phyloP scores from a whole-genome alignment of 257 asterid species.

The Gentiana macrophylla region DNA sequence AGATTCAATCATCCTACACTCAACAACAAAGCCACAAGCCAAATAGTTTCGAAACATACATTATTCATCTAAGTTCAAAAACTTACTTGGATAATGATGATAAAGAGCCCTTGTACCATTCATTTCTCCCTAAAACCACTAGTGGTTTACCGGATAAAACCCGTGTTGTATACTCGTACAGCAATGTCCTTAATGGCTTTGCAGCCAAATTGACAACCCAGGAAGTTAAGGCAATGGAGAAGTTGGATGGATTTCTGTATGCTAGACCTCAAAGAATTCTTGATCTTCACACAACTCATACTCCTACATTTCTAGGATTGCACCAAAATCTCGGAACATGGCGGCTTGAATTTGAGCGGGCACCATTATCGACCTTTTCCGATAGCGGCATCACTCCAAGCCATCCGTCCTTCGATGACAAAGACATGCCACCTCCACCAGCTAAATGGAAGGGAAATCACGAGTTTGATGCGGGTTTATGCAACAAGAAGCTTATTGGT shows the following conservation, averaged over 20 bases:
- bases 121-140: no score
- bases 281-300: slow-evolving; percentile 24
- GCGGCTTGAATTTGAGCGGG: slow-evolving; percentile 22
- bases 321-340: slow-evolving; percentile 15
- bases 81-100: no score
- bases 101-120: no score
- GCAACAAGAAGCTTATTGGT: slow-evolving; percentile 2
- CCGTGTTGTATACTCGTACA: slow-evolving; percentile 19
- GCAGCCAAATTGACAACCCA: slow-evolving; percentile 23
- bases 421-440: slow-evolving; percentile 28
- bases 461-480: not conserved
- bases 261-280: slow-evolving; percentile 19
- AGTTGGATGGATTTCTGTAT: slow-evolving; percentile 18
- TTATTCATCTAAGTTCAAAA: no score
- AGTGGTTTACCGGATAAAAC: not conserved
- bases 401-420: slow-evolving; percentile 29
- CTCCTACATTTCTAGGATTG: slow-evolving; percentile 31
- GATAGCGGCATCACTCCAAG: slow-evolving; percentile 27
- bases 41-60: no score
- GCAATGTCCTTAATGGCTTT: slow-evolving; percentile 21
- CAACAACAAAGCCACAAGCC: no score
- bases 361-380: slow-evolving; percentile 23
- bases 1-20: no score
- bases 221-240: slow-evolving; percentile 21
- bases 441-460: slow-evolving; percentile 30